Percentiles rank a stretch among this genome's conserved stretches.
phyloP scores from a whole-genome alignment of 768 basidiomycete species.

The Suillus paluster region DNA sequence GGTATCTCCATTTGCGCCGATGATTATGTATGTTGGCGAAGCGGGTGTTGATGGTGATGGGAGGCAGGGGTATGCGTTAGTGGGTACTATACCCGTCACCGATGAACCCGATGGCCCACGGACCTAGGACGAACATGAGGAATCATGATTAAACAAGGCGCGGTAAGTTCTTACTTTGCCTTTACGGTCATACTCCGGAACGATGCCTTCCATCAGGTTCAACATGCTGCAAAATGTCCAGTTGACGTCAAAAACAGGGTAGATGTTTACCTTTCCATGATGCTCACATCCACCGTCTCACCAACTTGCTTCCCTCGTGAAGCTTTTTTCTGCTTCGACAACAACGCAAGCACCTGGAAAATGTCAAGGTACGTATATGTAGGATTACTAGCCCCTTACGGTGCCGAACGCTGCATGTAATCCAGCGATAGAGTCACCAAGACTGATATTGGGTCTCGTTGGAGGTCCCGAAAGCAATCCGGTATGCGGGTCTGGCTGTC shows the following conservation, averaged over 20 bases:
- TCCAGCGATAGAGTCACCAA: constrained; percentile 75
- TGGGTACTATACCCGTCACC: constrained; percentile 76
- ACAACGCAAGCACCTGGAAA: constrained; percentile 60
- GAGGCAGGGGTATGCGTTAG: constrained; percentile 73
- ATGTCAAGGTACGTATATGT: not conserved
- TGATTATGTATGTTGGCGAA: constrained; percentile 62
- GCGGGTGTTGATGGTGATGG: constrained; percentile 45
- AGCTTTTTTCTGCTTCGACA: constrained; percentile 46
- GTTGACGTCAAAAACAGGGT: not conserved
- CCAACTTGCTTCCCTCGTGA: constrained; percentile 39
- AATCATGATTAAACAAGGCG: not conserved
- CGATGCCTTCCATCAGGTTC: constrained; percentile 78
- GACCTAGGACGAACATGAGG: constrained; percentile 40
- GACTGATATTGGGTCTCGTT: constrained; percentile 71
- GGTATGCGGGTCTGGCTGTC: constrained; percentile 57
- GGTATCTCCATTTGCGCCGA: constrained; percentile 74
- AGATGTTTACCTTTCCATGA: constrained; percentile 60
- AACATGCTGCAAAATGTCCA: constrained; percentile 54
- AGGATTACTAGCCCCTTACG: constrained; percentile 37
- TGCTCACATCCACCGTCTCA: constrained; percentile 75
- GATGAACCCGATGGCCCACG: constrained; percentile 78
- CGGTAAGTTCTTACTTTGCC: constrained; percentile 49
- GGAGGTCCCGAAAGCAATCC: constrained; percentile 63
- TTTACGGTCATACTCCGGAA: constrained; percentile 76
- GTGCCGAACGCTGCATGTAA: constrained; percentile 77